Base-by-base conservation (phyloP, 257 asterid species). In the Solanum microdontum region DNA sequence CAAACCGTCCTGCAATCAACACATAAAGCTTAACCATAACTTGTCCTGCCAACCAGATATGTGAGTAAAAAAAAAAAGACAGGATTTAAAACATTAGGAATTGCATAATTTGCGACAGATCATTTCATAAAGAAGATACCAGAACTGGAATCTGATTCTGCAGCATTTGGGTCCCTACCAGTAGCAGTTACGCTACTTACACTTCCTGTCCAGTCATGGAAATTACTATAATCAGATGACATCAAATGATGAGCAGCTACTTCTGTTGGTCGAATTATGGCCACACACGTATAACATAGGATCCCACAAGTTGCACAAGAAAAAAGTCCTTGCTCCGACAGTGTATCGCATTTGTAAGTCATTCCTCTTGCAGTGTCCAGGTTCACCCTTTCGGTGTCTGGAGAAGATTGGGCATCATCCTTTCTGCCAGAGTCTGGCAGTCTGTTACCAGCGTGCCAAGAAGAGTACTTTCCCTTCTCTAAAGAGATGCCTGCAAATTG, bases 301-400 rank as follows among this genome's bases (percentile, higher is more conserved):
- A 97, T 94, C 93, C 99, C 99, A 91, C 99, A 97, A 89, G 99
- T 93, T 84, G 95, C 98, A 19, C 99, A 97, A 39, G 99, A 96
- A 91, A 96, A 97, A 62, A 97, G 94, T 86, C 98, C 97, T 88
- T 94, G 96, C 84, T 93, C 91, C 5, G 91, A 90, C 40, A 89
- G 88, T 66, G 91, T 91, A 86, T 90, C 98, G 87, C 91, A 45
- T 83, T 87, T 94, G 88, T 94, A 90, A 88, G 89, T 84, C 91
- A 88, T 92, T 87, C 90, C 93, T 69, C 83, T 76, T 68, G 86
- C 93, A 72, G 87, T 39, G 43, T 90, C 89, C 87, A 75, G 83
- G 70, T 89, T 89, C 91, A 83, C 89, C 55, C 87, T 83, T 60
- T 80, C 90, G 87, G 92, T 89, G 83, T 87, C 90, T 30, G 86